Base-by-base conservation (phyloP, 148 eudicot genomes). In the Vaccinium darrowii region DNA sequence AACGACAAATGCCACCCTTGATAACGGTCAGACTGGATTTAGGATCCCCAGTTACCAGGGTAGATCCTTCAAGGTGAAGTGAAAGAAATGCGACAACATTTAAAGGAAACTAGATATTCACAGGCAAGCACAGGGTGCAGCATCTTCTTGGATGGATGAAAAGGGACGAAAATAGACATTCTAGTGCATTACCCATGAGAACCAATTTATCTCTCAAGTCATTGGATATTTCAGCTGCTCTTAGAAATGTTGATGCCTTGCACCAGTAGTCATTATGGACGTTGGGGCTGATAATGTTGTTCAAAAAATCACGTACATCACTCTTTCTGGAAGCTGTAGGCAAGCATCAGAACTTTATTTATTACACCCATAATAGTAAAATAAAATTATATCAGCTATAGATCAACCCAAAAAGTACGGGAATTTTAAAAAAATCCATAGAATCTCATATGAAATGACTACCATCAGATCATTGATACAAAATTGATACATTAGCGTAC, bases 91-190 rank as follows among this genome's bases (percentile, higher is more conserved):
- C 80, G 79, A 69, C 81, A 63, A 19, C 85, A 89, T 83, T 93
- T 91, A 27, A 82, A 87, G 16, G 82, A 88, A 36, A 82, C 88
- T 57, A 91, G 57, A 76, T 85, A 56, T 65, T 92, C 94, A 8
- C 93, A 97, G 97, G 51, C 82, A 53, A 79, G 63, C 3, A 92
- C 94, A 1, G 98, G 98, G 15, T 95, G 98, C 77, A 95, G 94
- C 83, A 86, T 95, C 76, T 57, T 92, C 79, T 85, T 95, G 19
- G 98, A 95, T 86, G 98, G 93, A 39, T 95, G 98, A 97, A 16
- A 84, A 43, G 36, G 94, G 93, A 36, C 87, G 93, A n/a, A 69
- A 85, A 36, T 95, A 14, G 92, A 90, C 82, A 81, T 93, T 62
- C 69, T 95, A 54, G 95, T 86, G 3, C 91, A 89, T 62, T 92